Percentiles rank a stretch among this genome's conserved stretches.
These are phyloP conservation scores for Lasiodiplodia theobromae DNA, from an alignment of 2,329 filamentous ascomycete species.

Conservation along the genomic window DNA sequence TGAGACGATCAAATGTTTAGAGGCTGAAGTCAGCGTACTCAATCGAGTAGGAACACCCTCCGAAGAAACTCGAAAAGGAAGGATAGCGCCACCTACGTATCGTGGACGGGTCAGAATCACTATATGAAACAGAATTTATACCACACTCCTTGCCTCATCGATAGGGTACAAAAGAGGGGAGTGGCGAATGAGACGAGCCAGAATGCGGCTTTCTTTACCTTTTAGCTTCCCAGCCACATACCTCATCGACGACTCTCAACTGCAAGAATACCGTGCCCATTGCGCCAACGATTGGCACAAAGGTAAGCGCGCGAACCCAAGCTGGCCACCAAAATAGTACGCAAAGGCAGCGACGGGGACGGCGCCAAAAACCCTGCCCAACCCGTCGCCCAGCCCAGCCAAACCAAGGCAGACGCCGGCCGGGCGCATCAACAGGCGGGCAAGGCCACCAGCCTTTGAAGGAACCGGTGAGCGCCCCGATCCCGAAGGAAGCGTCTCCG, in stretches of 20 bases:
- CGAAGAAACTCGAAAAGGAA: background rate
- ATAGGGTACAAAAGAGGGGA: background rate
- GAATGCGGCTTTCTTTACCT: conserved; percentile 8
- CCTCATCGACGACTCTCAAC: background rate
- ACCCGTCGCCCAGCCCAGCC: background rate
- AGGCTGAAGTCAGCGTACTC: no score
- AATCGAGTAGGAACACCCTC: no score
- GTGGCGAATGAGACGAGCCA: background rate
- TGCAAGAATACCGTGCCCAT: background rate
- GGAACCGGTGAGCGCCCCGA: conserved; percentile 2
- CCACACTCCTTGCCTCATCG: background rate
- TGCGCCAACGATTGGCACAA: background rate
- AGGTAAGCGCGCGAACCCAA: background rate
- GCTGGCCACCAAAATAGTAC: background rate
- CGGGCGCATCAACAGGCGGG: background rate
- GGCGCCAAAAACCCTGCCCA: background rate
- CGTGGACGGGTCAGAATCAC: background rate
- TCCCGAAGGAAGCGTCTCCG: conserved; percentile 1
- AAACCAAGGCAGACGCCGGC: background rate
- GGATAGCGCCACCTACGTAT: background rate
- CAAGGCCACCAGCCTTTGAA: background rate
- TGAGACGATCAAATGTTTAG: no score
- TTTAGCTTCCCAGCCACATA: background rate
- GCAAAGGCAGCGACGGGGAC: background rate
- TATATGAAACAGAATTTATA: background rate